phyloP scores from a whole-genome alignment of 1,139 yeast species.

The Taphrina wiesneri region DNA sequence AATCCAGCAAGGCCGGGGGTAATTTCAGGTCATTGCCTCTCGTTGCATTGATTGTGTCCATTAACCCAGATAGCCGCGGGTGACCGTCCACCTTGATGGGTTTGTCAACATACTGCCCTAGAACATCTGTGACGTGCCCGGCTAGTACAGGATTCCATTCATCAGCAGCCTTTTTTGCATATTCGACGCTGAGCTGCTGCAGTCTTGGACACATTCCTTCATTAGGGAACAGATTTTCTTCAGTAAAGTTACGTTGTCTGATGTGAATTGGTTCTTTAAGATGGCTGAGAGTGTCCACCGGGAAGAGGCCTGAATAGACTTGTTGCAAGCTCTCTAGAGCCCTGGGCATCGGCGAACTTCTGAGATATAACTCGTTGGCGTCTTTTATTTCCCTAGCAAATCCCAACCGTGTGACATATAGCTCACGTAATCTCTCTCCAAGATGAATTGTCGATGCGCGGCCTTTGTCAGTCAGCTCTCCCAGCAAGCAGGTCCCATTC shows the following conservation, averaged over 20 bases:
- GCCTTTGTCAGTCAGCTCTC: slow-evolving; percentile 41
- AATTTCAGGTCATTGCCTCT: slow-evolving; percentile 39
- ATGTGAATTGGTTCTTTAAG: slow-evolving; percentile 35
- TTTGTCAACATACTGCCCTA: slow-evolving; percentile 37
- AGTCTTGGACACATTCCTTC: slow-evolving; percentile 40
- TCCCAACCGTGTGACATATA: slow-evolving; percentile 39
- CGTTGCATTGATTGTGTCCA: slow-evolving; percentile 40
- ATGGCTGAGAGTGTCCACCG: slow-evolving; percentile 35
- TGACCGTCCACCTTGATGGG: slow-evolving; percentile 40
- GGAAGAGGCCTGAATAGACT: slow-evolving; percentile 40
- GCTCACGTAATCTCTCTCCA: slow-evolving; percentile 39
- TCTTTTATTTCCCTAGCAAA: slow-evolving; percentile 38
- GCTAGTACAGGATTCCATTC: slow-evolving; percentile 40
- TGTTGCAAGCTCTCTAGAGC: slow-evolving; percentile 40
- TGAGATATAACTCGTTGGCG: slow-evolving; percentile 37
- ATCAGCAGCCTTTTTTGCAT: slow-evolving; percentile 39
- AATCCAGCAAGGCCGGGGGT: slow-evolving; percentile 38
- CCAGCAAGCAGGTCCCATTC: slow-evolving; percentile 38
- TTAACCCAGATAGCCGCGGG: slow-evolving; percentile 40
- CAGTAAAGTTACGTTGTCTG: slow-evolving; percentile 39
- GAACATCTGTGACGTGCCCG: slow-evolving; percentile 38
- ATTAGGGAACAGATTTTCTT: slow-evolving; percentile 41
- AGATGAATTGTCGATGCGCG: slow-evolving; percentile 38
- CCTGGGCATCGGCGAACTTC: slow-evolving; percentile 39
- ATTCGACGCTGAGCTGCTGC: slow-evolving; percentile 39